Evolutionary conservation across 108 stramenopile species (phyloP).

Genomic region (Discostella pseudostelligera): DNA sequence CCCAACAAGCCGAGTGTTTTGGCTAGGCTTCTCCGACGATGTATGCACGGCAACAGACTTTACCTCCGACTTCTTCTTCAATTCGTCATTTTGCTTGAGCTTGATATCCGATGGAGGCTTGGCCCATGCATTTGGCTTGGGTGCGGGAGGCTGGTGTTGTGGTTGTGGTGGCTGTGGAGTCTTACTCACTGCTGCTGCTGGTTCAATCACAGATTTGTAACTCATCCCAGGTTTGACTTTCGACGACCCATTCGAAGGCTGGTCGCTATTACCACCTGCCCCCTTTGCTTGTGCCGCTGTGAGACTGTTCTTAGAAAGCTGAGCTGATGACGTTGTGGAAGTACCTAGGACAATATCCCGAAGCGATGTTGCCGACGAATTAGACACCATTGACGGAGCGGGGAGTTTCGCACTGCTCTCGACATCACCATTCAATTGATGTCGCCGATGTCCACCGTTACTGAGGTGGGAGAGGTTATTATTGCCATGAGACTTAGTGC

Average conservation of each 20-base stretch:
- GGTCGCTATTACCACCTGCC: neutral
- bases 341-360: conserved; percentile 31
- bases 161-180: neutral
- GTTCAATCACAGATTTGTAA: conserved; percentile 49
- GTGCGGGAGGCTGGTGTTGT: conserved; percentile 4
- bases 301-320: neutral
- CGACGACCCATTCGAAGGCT: conserved; percentile 16
- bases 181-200: conserved; percentile 10
- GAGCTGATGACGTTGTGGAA: conserved; percentile 1
- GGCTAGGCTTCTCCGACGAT: neutral
- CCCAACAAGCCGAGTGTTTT: neutral
- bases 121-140: conserved; percentile 24
- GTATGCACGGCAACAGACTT: neutral
- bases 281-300: conserved; percentile 7
- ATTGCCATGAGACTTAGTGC: neutral
- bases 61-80: conserved; percentile 5
- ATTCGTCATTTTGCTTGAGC: conserved; percentile 2
- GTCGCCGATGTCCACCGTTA: conserved; percentile 25
- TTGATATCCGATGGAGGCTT: conserved; percentile 12
- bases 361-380: conserved; percentile 22
- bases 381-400: conserved; percentile 8
- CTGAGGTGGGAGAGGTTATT: conserved; percentile 23
- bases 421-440: conserved; percentile 7
- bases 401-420: conserved; percentile 4
- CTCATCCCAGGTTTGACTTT: conserved; percentile 46